Conservation (phyloP, 257 asterid species). For the Primulina huaijiensis region DNA sequence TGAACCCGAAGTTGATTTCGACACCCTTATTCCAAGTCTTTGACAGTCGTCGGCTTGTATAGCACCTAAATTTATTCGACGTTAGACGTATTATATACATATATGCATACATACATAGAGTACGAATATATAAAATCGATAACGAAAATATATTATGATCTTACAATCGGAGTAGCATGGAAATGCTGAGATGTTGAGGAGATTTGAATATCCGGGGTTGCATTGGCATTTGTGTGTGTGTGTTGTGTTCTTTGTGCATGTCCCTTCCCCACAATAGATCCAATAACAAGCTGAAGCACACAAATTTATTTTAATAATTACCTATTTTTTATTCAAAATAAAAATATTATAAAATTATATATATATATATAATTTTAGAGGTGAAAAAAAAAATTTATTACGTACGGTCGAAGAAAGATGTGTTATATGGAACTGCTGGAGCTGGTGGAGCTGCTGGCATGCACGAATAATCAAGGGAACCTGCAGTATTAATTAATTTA, state of each 20-base stretch:
- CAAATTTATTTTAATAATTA: neutral
- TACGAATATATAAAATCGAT: too few species aligned
- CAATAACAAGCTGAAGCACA: conserved; percentile 57
- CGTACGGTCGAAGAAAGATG: conserved; percentile 63
- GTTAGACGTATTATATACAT: neutral
- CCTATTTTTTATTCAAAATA: neutral
- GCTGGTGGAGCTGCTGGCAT: conserved; percentile 74
- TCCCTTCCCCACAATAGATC: conserved; percentile 77
- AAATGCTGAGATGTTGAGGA: conserved; percentile 48
- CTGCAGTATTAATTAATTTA: conserved; percentile 25
- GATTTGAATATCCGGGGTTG: conserved; percentile 53
- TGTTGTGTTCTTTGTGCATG: conserved; percentile 44
- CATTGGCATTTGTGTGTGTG: conserved; percentile 57
- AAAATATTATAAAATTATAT: neutral
- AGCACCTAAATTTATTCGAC: conserved; percentile 46
- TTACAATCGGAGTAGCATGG: conserved; percentile 77
- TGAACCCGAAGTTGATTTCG: conserved; percentile 41
- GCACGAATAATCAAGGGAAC: conserved; percentile 72
- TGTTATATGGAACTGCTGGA: conserved; percentile 50
- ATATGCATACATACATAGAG: neutral
- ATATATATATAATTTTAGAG: neutral
- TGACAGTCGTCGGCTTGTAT: conserved; percentile 53
- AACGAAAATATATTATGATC: neutral
- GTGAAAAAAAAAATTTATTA: neutral
- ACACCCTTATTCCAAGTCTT: conserved; percentile 45